Conservation (phyloP, 768 basidiomycete species). For the Boletus barrowsii region DNA sequence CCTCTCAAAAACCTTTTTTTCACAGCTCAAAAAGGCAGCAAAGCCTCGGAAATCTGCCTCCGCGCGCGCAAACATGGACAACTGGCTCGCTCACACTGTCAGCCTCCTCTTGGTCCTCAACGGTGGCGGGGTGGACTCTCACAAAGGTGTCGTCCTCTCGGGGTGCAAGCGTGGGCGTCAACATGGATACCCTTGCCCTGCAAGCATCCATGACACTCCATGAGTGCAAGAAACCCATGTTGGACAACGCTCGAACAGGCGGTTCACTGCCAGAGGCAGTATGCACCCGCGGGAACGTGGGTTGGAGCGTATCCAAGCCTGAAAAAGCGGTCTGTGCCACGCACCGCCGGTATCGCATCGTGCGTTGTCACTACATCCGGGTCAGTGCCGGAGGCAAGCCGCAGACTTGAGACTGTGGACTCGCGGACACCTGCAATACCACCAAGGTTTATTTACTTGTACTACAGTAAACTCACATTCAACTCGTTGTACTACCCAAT, state of each 20-base stretch:
- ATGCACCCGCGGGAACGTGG: too few species aligned
- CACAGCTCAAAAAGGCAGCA: constrained; percentile 60
- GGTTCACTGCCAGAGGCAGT: background rate
- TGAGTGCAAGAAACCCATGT: constrained; percentile 37
- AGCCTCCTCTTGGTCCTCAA: constrained; percentile 14
- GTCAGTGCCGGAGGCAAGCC: background rate
- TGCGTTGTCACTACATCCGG: background rate
- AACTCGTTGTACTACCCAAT: too few species aligned
- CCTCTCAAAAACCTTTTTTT: too few species aligned
- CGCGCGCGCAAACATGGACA: constrained; percentile 31
- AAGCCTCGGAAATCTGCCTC: constrained; percentile 57
- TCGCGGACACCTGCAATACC: too few species aligned
- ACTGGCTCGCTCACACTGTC: constrained; percentile 60
- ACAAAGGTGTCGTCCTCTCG: constrained; percentile 1
- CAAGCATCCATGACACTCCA: constrained; percentile 48
- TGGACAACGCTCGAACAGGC: background rate
- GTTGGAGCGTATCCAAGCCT: too few species aligned
- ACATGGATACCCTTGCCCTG: constrained; percentile 16
- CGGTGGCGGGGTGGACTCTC: background rate
- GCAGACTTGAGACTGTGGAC: too few species aligned
- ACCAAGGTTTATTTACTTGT: too few species aligned
- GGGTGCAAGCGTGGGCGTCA: background rate
- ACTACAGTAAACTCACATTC: too few species aligned
- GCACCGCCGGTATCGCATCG: too few species aligned
- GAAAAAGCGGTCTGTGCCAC: too few species aligned